Evolutionary conservation across 176 grass and related monocot genomes (phyloP).

Genomic region (Saccharum spontaneum): DNA sequence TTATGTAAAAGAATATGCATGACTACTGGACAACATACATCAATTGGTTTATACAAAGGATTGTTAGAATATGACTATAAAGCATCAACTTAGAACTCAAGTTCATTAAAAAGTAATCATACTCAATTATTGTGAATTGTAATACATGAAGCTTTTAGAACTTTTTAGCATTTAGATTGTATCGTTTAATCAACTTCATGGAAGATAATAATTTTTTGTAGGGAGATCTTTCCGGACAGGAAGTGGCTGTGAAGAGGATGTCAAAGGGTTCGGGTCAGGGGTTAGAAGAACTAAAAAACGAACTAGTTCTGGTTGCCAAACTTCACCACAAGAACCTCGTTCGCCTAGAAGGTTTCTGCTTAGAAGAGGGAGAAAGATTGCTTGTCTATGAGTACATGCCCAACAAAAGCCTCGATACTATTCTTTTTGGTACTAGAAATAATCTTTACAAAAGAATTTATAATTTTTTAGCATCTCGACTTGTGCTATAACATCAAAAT

Average conservation of each 20-base stretch:
- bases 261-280: conserved; percentile 34
- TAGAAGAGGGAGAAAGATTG: conserved; percentile 28
- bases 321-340: conserved; percentile 50
- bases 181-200: neutral
- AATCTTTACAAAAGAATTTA: neutral
- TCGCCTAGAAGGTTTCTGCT: conserved; percentile 27
- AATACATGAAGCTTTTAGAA: neutral
- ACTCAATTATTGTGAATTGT: neutral
- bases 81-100: neutral
- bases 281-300: conserved; percentile 35
- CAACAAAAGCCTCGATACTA: conserved; percentile 36
- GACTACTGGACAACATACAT: neutral
- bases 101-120: neutral
- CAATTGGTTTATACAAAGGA: neutral
- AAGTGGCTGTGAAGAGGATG: conserved; percentile 47
- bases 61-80: neutral
- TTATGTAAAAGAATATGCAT: neutral
- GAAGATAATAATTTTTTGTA: neutral
- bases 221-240: conserved; percentile 15
- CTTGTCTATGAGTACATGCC: conserved; percentile 44
- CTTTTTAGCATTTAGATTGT: neutral
- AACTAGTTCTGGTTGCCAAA: conserved; percentile 42
- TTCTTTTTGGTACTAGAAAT: conserved; percentile 29
- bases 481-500: neutral
- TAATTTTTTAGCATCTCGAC: neutral